Percentiles rank a stretch among this genome's conserved stretches.
Conservation (phyloP, 352 stramenopile genomes). For the Hyaloperonospora brassicae region DNA sequence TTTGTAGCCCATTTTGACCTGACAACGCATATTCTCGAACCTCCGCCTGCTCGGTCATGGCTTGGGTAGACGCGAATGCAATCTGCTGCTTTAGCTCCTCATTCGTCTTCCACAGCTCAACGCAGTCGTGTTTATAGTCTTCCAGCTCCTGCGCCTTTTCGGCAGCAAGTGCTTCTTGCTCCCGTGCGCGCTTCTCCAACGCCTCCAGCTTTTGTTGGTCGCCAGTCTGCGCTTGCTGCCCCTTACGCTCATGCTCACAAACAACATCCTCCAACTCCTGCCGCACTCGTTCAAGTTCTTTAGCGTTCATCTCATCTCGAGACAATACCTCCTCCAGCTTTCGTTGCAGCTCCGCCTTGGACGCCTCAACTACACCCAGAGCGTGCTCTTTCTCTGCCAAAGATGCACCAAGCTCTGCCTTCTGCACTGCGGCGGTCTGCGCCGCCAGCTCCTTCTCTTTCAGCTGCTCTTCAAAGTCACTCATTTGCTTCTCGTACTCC, state of each 20-base stretch:
- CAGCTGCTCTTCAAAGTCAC: conserved; percentile 27
- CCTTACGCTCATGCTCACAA: conserved; percentile 17
- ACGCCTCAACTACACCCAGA: conserved; percentile 16
- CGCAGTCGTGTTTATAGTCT: conserved; percentile 76
- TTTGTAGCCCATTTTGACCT: conserved; percentile 36
- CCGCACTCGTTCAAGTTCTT: conserved; percentile 14
- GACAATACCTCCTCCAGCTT: conserved; percentile 28
- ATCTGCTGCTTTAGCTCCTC: conserved; percentile 76
- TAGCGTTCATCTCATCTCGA: conserved; percentile 13
- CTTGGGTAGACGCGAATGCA: conserved; percentile 42
- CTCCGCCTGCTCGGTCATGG: conserved; percentile 52
- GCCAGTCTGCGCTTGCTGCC: conserved; percentile 17
- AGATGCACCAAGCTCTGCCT: conserved; percentile 21
- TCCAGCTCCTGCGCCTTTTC: conserved; percentile 50
- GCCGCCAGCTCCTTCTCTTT: conserved; percentile 29
- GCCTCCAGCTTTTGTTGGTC: conserved; percentile 12
- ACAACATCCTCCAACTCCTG: conserved; percentile 15
- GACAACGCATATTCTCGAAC: conserved; percentile 49
- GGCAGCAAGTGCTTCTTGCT: conserved; percentile 20
- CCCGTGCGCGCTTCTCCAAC: conserved; percentile 19
- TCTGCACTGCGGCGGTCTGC: conserved; percentile 10
- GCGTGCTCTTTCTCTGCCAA: conserved; percentile 30
- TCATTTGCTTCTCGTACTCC: conserved; percentile 34
- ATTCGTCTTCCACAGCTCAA: conserved; percentile 69
- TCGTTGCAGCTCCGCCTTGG: conserved; percentile 8